These are phyloP conservation scores for Urochloa ruziziensis DNA, from an alignment of 176 grass and related monocot genomes.

Conservation along the genomic window DNA sequence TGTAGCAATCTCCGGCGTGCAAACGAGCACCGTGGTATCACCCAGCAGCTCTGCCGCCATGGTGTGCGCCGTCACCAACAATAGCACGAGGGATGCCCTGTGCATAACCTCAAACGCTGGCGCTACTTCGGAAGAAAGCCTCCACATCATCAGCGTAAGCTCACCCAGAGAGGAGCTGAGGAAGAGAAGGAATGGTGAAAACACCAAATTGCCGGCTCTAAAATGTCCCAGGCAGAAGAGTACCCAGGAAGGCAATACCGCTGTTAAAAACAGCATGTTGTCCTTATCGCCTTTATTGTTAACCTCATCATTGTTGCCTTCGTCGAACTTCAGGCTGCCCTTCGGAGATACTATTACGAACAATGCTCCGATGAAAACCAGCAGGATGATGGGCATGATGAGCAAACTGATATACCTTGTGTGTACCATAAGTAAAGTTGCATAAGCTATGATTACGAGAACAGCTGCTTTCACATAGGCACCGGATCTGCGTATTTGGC, in stretches of 20 bases:
- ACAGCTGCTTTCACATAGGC: background rate
- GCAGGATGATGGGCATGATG: background rate
- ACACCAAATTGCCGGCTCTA: background rate
- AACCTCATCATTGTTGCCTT: background rate
- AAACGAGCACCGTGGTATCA: background rate
- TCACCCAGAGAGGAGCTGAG: background rate
- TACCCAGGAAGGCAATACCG: background rate
- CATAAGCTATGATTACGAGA: background rate
- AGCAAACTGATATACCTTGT: background rate
- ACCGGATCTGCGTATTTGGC: background rate
- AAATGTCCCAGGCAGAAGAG: background rate
- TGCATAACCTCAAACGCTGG: background rate
- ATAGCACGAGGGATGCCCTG: background rate
- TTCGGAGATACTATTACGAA: background rate
- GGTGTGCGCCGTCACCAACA: background rate
- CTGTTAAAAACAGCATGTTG: background rate
- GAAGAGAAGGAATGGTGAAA: slow-evolving; percentile 3
- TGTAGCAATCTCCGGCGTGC: background rate
- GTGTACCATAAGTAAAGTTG: background rate
- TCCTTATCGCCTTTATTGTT: background rate
- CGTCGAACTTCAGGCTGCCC: background rate
- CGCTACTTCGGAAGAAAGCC: background rate
- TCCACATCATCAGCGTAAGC: background rate
- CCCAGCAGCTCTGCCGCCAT: background rate
- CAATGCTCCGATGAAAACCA: background rate